Percentiles rank a stretch among this genome's conserved stretches.
Conservation (phyloP, 306 rosid species). For the Ochetophila trinervis region DNA sequence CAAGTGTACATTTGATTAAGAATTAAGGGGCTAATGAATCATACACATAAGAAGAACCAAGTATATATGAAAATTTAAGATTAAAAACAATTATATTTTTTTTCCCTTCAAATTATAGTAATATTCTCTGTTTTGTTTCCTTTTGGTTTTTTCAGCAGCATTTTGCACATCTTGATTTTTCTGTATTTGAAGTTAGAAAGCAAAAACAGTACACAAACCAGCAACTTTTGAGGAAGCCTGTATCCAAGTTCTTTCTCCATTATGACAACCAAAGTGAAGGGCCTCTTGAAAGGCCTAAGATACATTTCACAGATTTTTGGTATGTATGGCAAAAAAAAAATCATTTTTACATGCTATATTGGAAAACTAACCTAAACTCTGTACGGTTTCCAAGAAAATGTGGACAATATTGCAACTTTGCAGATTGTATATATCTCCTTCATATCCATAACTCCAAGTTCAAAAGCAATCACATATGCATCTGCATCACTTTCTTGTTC, state of each 20-base stretch:
- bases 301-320: constrained; percentile 88
- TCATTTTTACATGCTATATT: too few species aligned
- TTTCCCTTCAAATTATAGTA: too few species aligned
- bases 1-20: too few species aligned
- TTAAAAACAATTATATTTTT: too few species aligned
- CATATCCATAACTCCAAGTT: too few species aligned
- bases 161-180: constrained; percentile 1
- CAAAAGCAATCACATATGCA: too few species aligned
- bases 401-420: not conserved
- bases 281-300: constrained; percentile 77
- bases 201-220: not conserved
- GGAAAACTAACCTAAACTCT: not conserved
- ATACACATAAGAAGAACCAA: too few species aligned
- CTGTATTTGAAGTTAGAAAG: constrained; percentile 23
- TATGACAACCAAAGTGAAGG: constrained; percentile 61
- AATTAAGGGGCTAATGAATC: too few species aligned
- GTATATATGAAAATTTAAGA: too few species aligned
- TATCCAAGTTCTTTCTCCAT: constrained; percentile 13
- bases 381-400: constrained; percentile 1
- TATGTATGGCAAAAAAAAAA: constrained; percentile 19
- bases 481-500: not conserved
- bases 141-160: not conserved
- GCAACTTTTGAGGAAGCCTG: constrained; percentile 20
- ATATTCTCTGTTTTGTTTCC: not conserved
- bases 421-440: too few species aligned